Base-by-base conservation (phyloP, 108 stramenopile species). In the Mayamaea pseudoterrestris region DNA sequence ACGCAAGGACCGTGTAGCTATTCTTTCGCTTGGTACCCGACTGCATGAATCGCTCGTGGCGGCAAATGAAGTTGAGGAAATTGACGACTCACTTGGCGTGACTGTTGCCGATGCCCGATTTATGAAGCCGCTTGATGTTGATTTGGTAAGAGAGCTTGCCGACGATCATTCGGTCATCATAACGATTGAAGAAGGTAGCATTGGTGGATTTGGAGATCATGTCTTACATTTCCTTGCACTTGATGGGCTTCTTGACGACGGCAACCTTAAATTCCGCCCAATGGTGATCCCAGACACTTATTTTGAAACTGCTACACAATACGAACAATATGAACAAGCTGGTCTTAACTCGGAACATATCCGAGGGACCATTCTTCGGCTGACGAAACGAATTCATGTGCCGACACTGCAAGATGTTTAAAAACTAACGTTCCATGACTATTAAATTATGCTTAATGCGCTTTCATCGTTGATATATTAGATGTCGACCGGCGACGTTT, bases 91-190 rank as follows among this genome's bases (percentile, higher is more conserved):
- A 48, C 47, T 97, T 35, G 78, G 83, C 26, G 90, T 94, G 5
- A 94, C 93, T 1, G 95, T 94, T 9, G 95, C 93, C 26, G 95
- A 94, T 69, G 95, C 92, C 17, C 82, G 95, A 1, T 97, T 92
- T 76, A 89, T 94, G 92, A 97, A 97, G 64, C 95, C 93, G 18
- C 49, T 94, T 35, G 93, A 97, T 60, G 74, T 79, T 3, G 93
- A 92, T 49, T 60, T 97, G 58, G 84, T 97, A 20, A 63, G 91
- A 23, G 52, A 90, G 23, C 68, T 97, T 23, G 95, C 90, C 0
- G 63, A 80, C 52, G 79, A 90, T 35, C 79, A 94, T 66, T 71
- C 80, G 35, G 89, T 90, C 30, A 47, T 97, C 63, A 80, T 97
- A 44, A 94, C 95, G 8, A 65, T 94, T 12, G 95, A 97, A 69